A percentile compares a stretch with the other conserved stretches of the same genome.
Conservation (phyloP, 2,329 filamentous ascomycete genomes). For the Aspergillus amoenus region DNA sequence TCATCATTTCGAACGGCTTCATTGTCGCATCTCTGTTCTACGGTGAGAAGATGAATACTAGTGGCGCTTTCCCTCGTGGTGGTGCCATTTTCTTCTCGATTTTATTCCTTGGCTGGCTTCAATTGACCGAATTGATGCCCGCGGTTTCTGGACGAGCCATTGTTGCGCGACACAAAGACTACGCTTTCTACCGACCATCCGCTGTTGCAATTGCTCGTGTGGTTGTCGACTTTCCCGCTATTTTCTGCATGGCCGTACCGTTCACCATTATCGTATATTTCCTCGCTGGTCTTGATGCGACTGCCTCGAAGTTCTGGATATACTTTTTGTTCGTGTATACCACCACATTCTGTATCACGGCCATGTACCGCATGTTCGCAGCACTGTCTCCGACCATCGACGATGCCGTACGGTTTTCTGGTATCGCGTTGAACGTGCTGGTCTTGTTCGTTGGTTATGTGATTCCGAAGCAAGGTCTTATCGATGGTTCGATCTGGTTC, state of each 20-base stretch:
- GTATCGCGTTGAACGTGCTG: slow-evolving; percentile 60
- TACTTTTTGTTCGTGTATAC: slow-evolving; percentile 64
- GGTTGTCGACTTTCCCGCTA: slow-evolving; percentile 61
- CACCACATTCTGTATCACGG: slow-evolving; percentile 62
- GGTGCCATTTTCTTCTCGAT: slow-evolving; percentile 67
- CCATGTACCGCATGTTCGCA: slow-evolving; percentile 67
- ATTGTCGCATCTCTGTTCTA: slow-evolving; percentile 81
- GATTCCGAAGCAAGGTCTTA: slow-evolving; percentile 63
- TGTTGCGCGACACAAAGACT: slow-evolving; percentile 66
- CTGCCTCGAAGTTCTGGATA: slow-evolving; percentile 65
- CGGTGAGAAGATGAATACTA: slow-evolving; percentile 59
- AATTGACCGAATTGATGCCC: slow-evolving; percentile 75
- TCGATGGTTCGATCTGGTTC: slow-evolving; percentile 63
- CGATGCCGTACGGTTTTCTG: slow-evolving; percentile 64
- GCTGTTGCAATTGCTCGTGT: slow-evolving; percentile 63
- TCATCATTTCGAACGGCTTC: slow-evolving; percentile 70
- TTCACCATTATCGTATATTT: slow-evolving; percentile 68
- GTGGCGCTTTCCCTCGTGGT: slow-evolving; percentile 62
- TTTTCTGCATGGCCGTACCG: slow-evolving; percentile 58
- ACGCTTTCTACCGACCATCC: slow-evolving; percentile 69
- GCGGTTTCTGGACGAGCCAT: slow-evolving; percentile 71
- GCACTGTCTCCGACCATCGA: slow-evolving; percentile 64
- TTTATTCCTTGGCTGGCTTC: slow-evolving; percentile 67
- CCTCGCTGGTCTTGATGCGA: slow-evolving; percentile 58
- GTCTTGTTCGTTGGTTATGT: slow-evolving; percentile 67